These are phyloP conservation scores for Serendipita sp. DNA, from an alignment of 768 basidiomycete genomes.

Conservation along the genomic window DNA sequence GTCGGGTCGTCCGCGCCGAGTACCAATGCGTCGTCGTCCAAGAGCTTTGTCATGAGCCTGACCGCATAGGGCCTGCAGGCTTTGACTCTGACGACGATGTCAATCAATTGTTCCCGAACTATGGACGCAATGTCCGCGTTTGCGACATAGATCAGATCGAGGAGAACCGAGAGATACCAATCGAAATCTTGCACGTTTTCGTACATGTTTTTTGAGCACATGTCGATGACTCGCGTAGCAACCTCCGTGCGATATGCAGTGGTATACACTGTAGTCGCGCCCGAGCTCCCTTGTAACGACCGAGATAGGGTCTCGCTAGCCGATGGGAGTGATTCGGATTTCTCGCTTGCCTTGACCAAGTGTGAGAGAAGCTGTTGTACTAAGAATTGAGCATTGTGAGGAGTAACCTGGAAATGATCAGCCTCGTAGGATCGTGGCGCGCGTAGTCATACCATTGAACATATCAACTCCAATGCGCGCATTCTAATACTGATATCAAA, in stretches of 20 bases:
- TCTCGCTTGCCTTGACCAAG: constrained; percentile 45
- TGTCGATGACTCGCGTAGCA: constrained; percentile 65
- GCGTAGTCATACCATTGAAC: constrained; percentile 58
- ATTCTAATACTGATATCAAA: constrained; percentile 91
- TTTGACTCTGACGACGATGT: constrained; percentile 68
- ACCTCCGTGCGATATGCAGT: constrained; percentile 76
- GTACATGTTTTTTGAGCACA: constrained; percentile 72
- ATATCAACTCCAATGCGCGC: constrained; percentile 85
- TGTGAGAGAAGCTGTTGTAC: constrained; percentile 82
- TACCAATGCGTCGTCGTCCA: constrained; percentile 64
- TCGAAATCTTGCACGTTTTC: constrained; percentile 84
- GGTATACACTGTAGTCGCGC: constrained; percentile 36
- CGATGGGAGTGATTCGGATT: constrained; percentile 34
- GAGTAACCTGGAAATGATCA: constrained; percentile 45
- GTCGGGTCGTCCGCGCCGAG: constrained; percentile 14
- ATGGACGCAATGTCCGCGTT: constrained; percentile 59
- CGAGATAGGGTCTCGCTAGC: constrained; percentile 39
- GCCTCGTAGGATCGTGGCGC: not conserved
- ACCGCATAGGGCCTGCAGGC: constrained; percentile 66
- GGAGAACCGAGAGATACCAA: constrained; percentile 91
- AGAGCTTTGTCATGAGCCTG: constrained; percentile 61
- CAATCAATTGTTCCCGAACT: constrained; percentile 72
- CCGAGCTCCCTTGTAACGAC: constrained; percentile 25
- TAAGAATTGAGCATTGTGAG: constrained; percentile 70
- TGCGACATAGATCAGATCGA: constrained; percentile 81